Evolutionary conservation across 768 basidiomycete species (phyloP), one percentile per base, ranked within the genome.

Genomic region (Lepiota brunneoincarnata): DNA sequence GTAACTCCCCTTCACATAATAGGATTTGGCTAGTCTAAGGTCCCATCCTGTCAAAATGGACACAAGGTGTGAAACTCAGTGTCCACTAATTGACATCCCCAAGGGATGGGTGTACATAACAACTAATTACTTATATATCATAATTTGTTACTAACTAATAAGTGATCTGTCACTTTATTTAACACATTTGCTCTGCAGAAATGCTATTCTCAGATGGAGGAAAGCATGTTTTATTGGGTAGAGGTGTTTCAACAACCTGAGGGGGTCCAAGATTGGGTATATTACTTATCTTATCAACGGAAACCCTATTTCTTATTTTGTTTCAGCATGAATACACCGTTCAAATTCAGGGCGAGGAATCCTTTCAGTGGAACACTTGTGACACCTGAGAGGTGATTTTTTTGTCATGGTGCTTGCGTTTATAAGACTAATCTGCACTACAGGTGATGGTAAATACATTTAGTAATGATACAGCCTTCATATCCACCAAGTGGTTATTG

Each of bases 191-290:
- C 68, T 1, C 51, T 73, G 0, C 61, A 71, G 35, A 61, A n/a
- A 7, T 59, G 52, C 36, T 71, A 54, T 40, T 47, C 60, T 26
- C 62, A 75, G 47, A 72, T 75, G 69, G 55, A 65, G 47, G 18
- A 59, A 10, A 61, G 65, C 26, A 24, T 69, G 15, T 72, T 53
- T 44, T 75, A 72, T 55, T 21, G 43, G 0, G 62, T 64, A 6
- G 49, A 59, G 24, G 46, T 57, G 2, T n/a, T 71, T 0, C 63
- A 62, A 24, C 57, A 50, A 6, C 72, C 70, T 6, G 55, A 61
- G 0, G 67, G 68, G 3, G 23, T 64, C 1, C 11, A 47, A 1
- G 38, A 53, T 20, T 75, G 71, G 71, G 69, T 71, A 41, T 26
- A 62, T 59, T 12, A 44, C 24, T 34, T 35, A 37, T 4, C 26